Conservation (phyloP, 2,329 filamentous ascomycete genomes). For the Diaporthe sp. region DNA sequence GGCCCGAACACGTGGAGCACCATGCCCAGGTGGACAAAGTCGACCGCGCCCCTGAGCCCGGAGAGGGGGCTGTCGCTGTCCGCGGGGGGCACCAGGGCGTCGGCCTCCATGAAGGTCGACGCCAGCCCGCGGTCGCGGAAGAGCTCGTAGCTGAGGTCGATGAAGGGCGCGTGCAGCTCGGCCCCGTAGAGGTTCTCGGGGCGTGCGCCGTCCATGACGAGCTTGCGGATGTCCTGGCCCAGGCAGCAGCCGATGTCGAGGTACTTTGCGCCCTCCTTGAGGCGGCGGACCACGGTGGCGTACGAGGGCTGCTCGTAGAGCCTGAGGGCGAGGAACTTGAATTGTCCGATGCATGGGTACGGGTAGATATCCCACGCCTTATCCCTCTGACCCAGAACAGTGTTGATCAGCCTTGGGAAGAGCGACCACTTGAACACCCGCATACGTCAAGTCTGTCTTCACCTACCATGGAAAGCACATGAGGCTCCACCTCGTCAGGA, state of each 20-base stretch:
- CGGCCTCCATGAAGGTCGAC: conserved; percentile 44
- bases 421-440: no score
- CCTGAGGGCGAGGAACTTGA: conserved; percentile 55
- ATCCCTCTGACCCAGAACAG: conserved; percentile 48
- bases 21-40: conserved; percentile 49
- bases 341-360: conserved; percentile 55
- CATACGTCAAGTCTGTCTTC: background rate
- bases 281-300: conserved; percentile 46
- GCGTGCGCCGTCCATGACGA: conserved; percentile 55
- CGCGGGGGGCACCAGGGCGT: no score
- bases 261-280: conserved; percentile 48
- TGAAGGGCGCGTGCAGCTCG: conserved; percentile 53
- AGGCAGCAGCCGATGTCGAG: conserved; percentile 61
- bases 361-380: conserved; percentile 54
- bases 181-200: conserved; percentile 53
- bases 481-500: conserved; percentile 42
- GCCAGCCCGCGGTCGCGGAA: conserved; percentile 48
- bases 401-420: background rate
- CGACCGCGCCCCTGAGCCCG: conserved; percentile 44
- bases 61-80: conserved; percentile 41
- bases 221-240: conserved; percentile 59
- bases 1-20: conserved; percentile 51
- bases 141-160: conserved; percentile 52
- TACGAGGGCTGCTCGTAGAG: conserved; percentile 51
- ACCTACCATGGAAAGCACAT: conserved; percentile 42